Base-by-base conservation (phyloP, 2,329 filamentous ascomycete genomes). In the Sarocladiaceae sp. region DNA sequence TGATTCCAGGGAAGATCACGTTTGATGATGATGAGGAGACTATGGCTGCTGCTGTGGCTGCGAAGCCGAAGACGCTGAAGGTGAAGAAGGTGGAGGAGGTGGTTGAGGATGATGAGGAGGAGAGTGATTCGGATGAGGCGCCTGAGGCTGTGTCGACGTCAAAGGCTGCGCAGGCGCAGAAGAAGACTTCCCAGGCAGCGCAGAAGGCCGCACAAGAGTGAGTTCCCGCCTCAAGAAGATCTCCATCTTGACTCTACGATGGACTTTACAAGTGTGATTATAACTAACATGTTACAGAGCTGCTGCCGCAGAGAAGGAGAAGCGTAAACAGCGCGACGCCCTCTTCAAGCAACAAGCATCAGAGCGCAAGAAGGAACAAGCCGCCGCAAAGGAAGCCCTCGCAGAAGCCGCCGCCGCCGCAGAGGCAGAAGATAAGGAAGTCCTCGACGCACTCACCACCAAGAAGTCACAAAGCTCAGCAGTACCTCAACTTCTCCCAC, bases 131-230 rank as follows among this genome's bases (percentile, higher is more conserved):
- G 39, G 78, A 82, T 50, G 79, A 77, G 46, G 79, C 79, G 0
- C 80, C 80, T 8, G 80, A 83, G 63, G 79, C 77, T 3, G 73
- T 83, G n/a, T 82, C 80, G 1, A 78, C 78, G 1, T 64, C 67
- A 12, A 70, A 71, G 46, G 77, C 73, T 3, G 78, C 77, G 1
- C 71, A 68, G 13, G 68, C 75, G 54, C 67, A 71, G 20, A 71
- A 73, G 54, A 71, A 75, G 57, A 71, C 73, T 3, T 69, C 71
- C 1, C 70, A 76, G 54, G 72, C 70, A 13, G 72, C 73, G 33
- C 70, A 74, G 53, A 75, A 76, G 54, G 77, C 75, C 20, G 75
- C 73, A 6, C 73, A 77, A 58, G 69, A 77, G 80, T 83, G 65
- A 56, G 77, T 64, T 12, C 42, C 6, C 12, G 17, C 12, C 4